Percentiles rank a stretch among this genome's conserved stretches.
Conservation (phyloP, 176 grass and related monocot genomes). For the Carex parvula region DNA sequence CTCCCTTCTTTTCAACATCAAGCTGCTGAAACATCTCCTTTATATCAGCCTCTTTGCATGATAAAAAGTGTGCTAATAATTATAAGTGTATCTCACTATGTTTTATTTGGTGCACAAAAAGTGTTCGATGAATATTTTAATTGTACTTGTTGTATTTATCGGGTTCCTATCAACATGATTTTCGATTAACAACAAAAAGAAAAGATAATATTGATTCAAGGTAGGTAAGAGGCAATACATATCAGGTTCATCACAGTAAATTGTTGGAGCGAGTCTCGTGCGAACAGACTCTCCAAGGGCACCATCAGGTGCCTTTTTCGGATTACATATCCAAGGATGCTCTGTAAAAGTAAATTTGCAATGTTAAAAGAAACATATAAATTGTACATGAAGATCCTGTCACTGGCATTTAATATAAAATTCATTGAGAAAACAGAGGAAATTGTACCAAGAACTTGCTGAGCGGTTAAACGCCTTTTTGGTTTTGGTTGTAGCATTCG, state of each 20-base stretch:
- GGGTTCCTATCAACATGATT: neutral
- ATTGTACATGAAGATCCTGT: neutral
- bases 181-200: neutral
- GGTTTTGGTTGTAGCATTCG: too few species aligned
- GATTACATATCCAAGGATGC: constrained; percentile 81
- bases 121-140: neutral
- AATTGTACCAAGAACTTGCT: constrained; percentile 78
- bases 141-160: neutral
- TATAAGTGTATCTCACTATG: too few species aligned
- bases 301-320: constrained; percentile 65
- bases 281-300: constrained; percentile 69
- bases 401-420: neutral
- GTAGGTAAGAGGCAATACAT: constrained; percentile 34
- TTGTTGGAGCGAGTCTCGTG: constrained; percentile 58
- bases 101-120: too few species aligned
- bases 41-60: constrained; percentile 63
- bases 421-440: neutral
- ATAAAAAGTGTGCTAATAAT: too few species aligned
- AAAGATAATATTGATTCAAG: neutral
- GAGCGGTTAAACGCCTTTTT: too few species aligned
- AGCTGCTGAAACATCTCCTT: constrained; percentile 68
- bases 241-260: constrained; percentile 96
- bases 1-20: constrained; percentile 59
- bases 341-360: constrained; percentile 31
- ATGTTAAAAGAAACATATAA: neutral